Evolutionary conservation across 1,284 basidiomycete species (phyloP).

Genomic region (Ustilago cynodontis): DNA sequence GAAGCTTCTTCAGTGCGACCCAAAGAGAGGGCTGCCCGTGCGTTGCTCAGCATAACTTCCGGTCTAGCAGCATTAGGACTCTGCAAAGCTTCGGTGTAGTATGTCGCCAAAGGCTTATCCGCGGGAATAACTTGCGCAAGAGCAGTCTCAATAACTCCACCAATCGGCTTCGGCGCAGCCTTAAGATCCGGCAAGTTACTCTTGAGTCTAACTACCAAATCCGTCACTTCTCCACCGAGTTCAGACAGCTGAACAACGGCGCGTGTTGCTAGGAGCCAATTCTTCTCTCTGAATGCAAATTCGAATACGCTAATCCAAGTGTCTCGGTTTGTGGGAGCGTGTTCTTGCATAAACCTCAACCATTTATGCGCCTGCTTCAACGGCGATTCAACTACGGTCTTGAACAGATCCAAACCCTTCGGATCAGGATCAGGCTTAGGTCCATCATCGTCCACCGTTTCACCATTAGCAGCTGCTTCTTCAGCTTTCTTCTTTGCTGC

Average conservation of each 20-base stretch:
- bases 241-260: conserved; percentile 77
- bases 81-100: conserved; percentile 74
- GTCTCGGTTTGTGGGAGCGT: conserved; percentile 74
- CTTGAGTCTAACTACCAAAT: conserved; percentile 79
- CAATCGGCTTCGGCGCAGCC: conserved; percentile 33
- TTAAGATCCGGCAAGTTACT: conserved; percentile 56
- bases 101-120: conserved; percentile 74
- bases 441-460: conserved; percentile 81
- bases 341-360: conserved; percentile 77
- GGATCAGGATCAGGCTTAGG: conserved; percentile 72
- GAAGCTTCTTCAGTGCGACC: conserved; percentile 24
- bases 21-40: conserved; percentile 17
- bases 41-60: conserved; percentile 14
- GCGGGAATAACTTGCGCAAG: conserved; percentile 47
- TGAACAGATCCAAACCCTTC: conserved; percentile 47
- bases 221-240: conserved; percentile 77
- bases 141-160: conserved; percentile 71
- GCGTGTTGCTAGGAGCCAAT: conserved; percentile 81
- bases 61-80: background rate
- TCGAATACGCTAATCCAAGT: conserved; percentile 84
- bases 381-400: conserved; percentile 69
- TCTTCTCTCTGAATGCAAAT: conserved; percentile 81
- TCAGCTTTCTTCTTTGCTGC: conserved; percentile 35
- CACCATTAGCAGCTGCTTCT: conserved; percentile 41
- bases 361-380: conserved; percentile 83